Base-by-base conservation (phyloP, 2,329 filamentous ascomycete genomes). In the Nannizzia gypsea region DNA sequence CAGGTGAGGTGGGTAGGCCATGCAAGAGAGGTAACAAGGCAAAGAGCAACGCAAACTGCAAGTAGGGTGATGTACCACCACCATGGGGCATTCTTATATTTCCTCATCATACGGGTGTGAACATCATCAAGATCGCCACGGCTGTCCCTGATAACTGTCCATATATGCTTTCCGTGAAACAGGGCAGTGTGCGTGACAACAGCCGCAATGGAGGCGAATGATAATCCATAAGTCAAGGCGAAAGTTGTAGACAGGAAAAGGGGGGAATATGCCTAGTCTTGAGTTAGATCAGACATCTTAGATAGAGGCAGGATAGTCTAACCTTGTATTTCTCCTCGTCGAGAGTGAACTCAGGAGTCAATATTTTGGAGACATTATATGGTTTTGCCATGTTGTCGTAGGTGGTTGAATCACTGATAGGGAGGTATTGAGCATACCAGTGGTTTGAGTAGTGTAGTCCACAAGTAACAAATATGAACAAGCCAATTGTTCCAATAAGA, bases 171-270 rank as follows among this genome's bases (percentile, higher is more conserved):
- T 36, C 87, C 80, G 62, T 89, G 82, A 70, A 88, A 83, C 3
- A 90, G 74, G 63, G 76, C 81, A 0, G 83, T 86, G 67, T 89
- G 83, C 0, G 88, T 79, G n/a, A 90, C 72, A 1, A 90, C 78
- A 0, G 86, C 81, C 0, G 86, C 76, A 44, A 89, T 87, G 56
- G 85, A 81, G 2, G 87, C 87, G 67, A 90, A 90, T 0, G 84
- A 87, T 1, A 89, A 73, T 0, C 86, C 87, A 65, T 89, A 90
- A 0, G 80, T 78, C 61, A 89, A 73, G 62, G 84, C 80, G 68
- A 89, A 89, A 0, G 86, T 87, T 0, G 86, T 89, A 63, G 85
- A 87, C 17, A 56, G 89, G 66, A 86, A 88, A 3, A 87, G 71
- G 15, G 68, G 69, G 6, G 69, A 71, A 26, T 64, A 0, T 36